Percentiles rank a stretch among this genome's conserved stretches.
These are phyloP conservation scores for Suillus decipiens DNA, from an alignment of 768 basidiomycete species.

Conservation along the genomic window DNA sequence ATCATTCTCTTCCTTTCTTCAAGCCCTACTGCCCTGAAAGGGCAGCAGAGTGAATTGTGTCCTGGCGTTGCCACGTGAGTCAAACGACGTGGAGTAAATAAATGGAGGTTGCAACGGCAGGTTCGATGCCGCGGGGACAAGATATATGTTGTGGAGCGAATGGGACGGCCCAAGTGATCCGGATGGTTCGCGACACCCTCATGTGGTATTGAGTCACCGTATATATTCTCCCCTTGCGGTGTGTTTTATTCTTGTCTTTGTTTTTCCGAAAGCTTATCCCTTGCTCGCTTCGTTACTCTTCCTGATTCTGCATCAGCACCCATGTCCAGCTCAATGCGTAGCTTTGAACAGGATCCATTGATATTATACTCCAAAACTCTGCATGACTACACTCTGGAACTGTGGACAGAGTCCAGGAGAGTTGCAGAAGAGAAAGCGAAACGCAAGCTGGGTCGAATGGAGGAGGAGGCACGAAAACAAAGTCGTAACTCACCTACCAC, in stretches of 20 bases:
- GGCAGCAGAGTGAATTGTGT: too few relatives aligned
- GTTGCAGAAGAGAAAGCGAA: conserved; percentile 53
- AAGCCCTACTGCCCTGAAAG: background rate
- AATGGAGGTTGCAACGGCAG: conserved; percentile 5
- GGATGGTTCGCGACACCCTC: conserved; percentile 15
- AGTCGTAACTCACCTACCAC: conserved; percentile 9
- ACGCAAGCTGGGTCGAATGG: conserved; percentile 29
- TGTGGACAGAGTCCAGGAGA: conserved; percentile 69
- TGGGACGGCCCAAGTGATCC: conserved; percentile 27
- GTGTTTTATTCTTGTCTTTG: conserved; percentile 11
- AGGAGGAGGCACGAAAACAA: conserved; percentile 28
- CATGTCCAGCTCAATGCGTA: conserved; percentile 12
- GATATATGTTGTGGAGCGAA: conserved; percentile 29
- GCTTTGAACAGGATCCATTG: conserved; percentile 37
- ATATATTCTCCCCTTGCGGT: conserved; percentile 26
- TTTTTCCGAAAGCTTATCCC: conserved; percentile 17
- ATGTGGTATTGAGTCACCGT: conserved; percentile 15
- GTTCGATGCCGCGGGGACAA: conserved; percentile 6
- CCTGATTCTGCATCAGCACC: conserved; percentile 11
- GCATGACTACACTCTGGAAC: conserved; percentile 64
- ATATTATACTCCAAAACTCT: conserved; percentile 62
- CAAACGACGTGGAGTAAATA: background rate
- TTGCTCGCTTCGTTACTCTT: conserved; percentile 8
- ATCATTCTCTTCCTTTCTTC: background rate
- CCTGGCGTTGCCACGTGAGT: background rate